phyloP scores from a whole-genome alignment of 2,329 filamentous ascomycete genomes.

The Hirsutella minnesotensis region DNA sequence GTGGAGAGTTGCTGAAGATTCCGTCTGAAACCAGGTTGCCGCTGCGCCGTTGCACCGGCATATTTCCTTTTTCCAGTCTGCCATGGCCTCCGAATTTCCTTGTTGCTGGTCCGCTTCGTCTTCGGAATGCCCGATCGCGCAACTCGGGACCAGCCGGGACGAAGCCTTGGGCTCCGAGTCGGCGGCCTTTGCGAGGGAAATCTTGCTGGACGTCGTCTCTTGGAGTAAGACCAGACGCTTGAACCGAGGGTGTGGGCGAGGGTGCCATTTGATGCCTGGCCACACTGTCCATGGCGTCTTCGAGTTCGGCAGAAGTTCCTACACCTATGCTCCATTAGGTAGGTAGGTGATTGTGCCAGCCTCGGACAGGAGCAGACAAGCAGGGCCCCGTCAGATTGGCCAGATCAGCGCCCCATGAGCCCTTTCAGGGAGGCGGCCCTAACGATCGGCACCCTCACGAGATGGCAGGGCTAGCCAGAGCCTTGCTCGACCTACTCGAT shows the following conservation, averaged over 20 bases:
- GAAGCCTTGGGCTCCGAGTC: neutral
- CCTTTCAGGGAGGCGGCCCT: slow-evolving; percentile 6
- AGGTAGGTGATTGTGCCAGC: slow-evolving; percentile 1
- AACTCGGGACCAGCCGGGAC: neutral
- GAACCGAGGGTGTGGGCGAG: too few species aligned
- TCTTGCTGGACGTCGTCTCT: too few species aligned
- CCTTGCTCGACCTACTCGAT: slow-evolving; percentile 1
- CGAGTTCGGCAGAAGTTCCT: slow-evolving; percentile 5
- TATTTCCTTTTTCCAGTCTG: too few species aligned
- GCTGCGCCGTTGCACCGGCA: too few species aligned
- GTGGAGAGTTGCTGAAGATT: too few species aligned
- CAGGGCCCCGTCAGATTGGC: slow-evolving; percentile 1
- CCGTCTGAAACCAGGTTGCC: too few species aligned
- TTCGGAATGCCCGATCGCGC: neutral
- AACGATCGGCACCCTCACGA: slow-evolving; percentile 6
- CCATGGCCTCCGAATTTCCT: too few species aligned
- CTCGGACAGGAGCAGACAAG: neutral
- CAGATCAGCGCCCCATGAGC: slow-evolving; percentile 4
- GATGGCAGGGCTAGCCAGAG: slow-evolving; percentile 1
- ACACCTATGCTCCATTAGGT: slow-evolving; percentile 5
- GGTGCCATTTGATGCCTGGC: too few species aligned
- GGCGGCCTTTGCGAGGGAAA: too few species aligned
- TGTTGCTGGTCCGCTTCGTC: too few species aligned
- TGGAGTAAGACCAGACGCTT: too few species aligned
- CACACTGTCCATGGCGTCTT: neutral